These are phyloP conservation scores for Inga oerstediana DNA, from an alignment of 306 rosid genomes.

Conservation along the genomic window DNA sequence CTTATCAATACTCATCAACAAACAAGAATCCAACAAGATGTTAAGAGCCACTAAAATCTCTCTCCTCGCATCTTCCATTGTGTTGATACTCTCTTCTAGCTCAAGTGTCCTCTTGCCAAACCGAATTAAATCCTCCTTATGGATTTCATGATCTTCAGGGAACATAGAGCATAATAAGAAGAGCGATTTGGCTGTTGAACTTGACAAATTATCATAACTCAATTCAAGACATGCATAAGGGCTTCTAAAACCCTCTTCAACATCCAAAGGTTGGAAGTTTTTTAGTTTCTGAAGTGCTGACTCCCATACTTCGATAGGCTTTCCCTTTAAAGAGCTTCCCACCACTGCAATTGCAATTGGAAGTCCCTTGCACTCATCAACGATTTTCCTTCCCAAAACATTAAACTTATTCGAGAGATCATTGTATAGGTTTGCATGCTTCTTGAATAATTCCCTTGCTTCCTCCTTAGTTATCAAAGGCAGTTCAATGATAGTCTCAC, in stretches of 20 bases:
- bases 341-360: neutral
- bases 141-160: neutral
- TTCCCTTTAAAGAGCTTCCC: neutral
- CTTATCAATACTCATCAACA: fast-evolving
- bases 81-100: too few species aligned
- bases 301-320: neutral
- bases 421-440: neutral
- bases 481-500: neutral
- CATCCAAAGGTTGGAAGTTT: neutral
- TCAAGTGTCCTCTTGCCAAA: fast-evolving
- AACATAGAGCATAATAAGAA: constrained; percentile 6
- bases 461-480: neutral
- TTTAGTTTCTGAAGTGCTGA: neutral
- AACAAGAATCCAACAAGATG: neutral
- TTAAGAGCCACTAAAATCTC: neutral
- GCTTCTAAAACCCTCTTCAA: neutral
- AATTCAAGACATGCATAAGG: neutral
- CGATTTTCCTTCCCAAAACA: neutral
- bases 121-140: neutral
- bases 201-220: neutral
- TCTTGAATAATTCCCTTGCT: neutral
- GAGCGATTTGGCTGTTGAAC: neutral
- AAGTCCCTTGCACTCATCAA: neutral
- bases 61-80: neutral
- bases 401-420: neutral